These are phyloP conservation scores for Taphrina flavorubra DNA, from an alignment of 1,139 yeast species.

Conservation along the genomic window DNA sequence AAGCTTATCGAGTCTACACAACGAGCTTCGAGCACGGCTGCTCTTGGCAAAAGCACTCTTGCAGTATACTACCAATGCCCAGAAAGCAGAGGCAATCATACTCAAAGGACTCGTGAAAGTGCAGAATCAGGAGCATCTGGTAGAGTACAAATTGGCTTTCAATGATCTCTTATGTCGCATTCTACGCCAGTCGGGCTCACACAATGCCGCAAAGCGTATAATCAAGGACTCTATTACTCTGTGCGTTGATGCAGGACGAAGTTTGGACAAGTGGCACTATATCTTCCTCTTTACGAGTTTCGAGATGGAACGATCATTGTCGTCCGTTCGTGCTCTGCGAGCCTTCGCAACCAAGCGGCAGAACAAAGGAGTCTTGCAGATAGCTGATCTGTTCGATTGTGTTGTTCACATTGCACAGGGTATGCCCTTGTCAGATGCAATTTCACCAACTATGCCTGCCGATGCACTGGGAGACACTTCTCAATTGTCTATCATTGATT, in stretches of 20 bases:
- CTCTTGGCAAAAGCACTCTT: background rate
- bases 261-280: conserved; percentile 15
- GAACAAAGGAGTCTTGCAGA: background rate
- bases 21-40: conserved; percentile 13
- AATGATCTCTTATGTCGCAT: background rate
- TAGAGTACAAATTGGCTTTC: conserved; percentile 2
- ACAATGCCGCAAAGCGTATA: conserved; percentile 6
- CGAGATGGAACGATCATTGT: conserved; percentile 9
- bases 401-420: background rate
- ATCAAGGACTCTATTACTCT: conserved; percentile 12
- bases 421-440: conserved; percentile 1
- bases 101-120: conserved; percentile 4
- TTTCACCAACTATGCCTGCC: background rate
- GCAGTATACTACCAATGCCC: background rate
- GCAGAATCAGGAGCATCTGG: conserved; percentile 2
- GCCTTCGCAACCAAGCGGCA: conserved; percentile 10
- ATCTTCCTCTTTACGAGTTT: conserved; percentile 10
- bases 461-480: background rate
- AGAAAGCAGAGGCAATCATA: conserved; percentile 14
- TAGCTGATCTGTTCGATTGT: conserved; percentile 11
- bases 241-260: background rate
- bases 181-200: background rate
- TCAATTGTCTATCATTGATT: background rate
- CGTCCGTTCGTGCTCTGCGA: conserved; percentile 7
- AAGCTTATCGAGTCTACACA: background rate